Base-by-base conservation (phyloP, 306 rosid species). In the Cucurbita maxima region DNA sequence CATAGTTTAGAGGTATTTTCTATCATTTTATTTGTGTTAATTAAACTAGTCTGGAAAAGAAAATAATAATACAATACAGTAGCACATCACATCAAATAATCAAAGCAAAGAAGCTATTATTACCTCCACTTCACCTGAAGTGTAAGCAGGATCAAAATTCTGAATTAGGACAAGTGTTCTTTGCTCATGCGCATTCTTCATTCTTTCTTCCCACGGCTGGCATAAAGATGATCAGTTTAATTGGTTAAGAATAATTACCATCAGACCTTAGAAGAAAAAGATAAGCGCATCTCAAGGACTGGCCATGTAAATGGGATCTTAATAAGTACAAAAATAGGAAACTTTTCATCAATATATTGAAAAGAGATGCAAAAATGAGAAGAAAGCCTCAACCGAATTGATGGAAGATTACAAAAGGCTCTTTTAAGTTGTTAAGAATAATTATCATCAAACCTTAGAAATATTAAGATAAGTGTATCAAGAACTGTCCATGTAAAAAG, bases 81-180 rank as follows among this genome's bases (percentile, higher is more conserved):
- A 51, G 75, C 15, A 6, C 60, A 51, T 14, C 57, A 52, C 45
- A 72, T 58, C 55, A 40, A 58, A 5, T 37, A 52, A 74, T 57
- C 55, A 69, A 58, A 19, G 25, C 13, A 8, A 55, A 76, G 20
- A 72, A 50, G 75, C 51, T 55, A 73, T 71, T 66, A 68, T 72
- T 88, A 95, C 99, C 96, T 91, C 88, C 60, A 95, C 96, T 68
- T 91, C 92, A 10, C 79, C 72, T 30, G 97, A 86, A 61, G 91
- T 86, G 72, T 80, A 82, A 76, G 85, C 76, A 19, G 97, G 96
- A 81, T 89, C 92, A 86, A 95, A 86, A 79, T 91, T 95, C 76
- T 89, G 88, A 79, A 91, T 85, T 64, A 89, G 79, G 81, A 91
- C 83, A 56, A 95, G 92, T 44, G 70, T 85, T 53, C 96, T 86